Evolutionary conservation across 345 rosid genomes (phyloP), one percentile per base, ranked within the genome.

Genomic region (Psidium friedrichsthalianum): DNA sequence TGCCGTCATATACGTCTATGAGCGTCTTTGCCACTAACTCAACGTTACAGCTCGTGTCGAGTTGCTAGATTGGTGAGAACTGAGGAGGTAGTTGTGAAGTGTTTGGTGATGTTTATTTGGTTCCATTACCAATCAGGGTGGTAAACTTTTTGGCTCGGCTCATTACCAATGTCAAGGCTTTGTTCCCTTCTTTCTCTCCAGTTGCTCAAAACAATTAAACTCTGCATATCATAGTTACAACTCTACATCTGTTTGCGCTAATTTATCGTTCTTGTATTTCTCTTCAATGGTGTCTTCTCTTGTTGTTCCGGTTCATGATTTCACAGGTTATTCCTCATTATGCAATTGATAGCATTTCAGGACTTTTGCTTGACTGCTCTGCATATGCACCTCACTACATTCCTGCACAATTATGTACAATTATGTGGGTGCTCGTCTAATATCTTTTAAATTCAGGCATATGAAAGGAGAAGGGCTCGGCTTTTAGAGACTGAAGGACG

Each of bases 401-500:
- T 20, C 25, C 56, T 56, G 58, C 59, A 27, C 54, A 15, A 32
- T 25, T 42, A 12, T 42, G 78, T 52, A 44, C 54, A 15, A 24
- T 25, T 42, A 12, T 42, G 78, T 52, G 13, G 83, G 56, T 29
- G 51, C 55, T 81, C 29, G 2, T 54, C 82, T 57, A 42, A 84
- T 57, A 6, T 32, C 78, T 78, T 81, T 49, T 21, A 42, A 82
- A 82, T 82, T 40, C 87, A 96, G 99, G 98, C 97, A 27, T 90
- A 93, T 86, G 97, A 95, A 89, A 93, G 96, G 87, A 92, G 92
- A 84, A 91, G 99, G 88, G 93, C 92, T 85, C 89, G 92, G 13
- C 56, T 90, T 76, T 89, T 94, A 91, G 92, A 82, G 81, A 86
- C 82, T 1, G 92, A 92, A 76, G 95, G 90, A 93, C 94, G 15